These are phyloP conservation scores for Rosa chinensis DNA, from an alignment of 306 rosid species.

Conservation along the genomic window DNA sequence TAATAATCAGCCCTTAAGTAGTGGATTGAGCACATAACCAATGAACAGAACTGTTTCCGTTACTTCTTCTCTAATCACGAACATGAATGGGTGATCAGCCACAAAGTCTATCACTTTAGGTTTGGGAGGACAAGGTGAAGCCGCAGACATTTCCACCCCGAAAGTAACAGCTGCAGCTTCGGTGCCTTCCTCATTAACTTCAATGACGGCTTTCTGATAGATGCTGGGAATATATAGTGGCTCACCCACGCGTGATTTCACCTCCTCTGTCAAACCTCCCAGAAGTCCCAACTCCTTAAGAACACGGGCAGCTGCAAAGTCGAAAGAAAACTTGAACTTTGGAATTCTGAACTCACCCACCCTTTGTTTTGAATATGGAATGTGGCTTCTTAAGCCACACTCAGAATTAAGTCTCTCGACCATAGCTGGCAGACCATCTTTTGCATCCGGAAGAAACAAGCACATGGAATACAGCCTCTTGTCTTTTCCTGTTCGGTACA, in stretches of 20 bases:
- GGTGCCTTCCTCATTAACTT: conserved; percentile 35
- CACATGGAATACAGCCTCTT: background rate
- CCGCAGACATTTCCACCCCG: too few relatives aligned
- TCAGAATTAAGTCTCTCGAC: background rate
- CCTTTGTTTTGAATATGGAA: background rate
- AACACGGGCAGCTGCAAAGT: background rate
- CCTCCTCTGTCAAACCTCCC: conserved; percentile 9
- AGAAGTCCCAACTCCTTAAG: conserved; percentile 18
- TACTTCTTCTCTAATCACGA: conserved; percentile 27
- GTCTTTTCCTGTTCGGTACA: background rate
- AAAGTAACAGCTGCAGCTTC: conserved; percentile 21
- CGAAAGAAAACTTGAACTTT: conserved; percentile 19
- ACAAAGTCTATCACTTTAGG: conserved; percentile 10
- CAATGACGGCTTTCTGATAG: conserved; percentile 15
- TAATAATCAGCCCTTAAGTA: background rate
- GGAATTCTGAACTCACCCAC: conserved; percentile 17
- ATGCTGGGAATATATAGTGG: background rate
- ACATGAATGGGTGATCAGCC: conserved; percentile 40
- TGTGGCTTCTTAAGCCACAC: background rate
- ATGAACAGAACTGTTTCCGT: conserved; percentile 11
- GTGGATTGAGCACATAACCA: conserved; percentile 21
- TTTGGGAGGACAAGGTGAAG: too few relatives aligned
- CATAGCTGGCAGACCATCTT: conserved; percentile 15
- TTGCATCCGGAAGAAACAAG: conserved; percentile 23
- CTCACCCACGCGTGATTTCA: background rate